Conservation (phyloP, 495 filamentous ascomycete genomes). For the Chaetomium fimeti region DNA sequence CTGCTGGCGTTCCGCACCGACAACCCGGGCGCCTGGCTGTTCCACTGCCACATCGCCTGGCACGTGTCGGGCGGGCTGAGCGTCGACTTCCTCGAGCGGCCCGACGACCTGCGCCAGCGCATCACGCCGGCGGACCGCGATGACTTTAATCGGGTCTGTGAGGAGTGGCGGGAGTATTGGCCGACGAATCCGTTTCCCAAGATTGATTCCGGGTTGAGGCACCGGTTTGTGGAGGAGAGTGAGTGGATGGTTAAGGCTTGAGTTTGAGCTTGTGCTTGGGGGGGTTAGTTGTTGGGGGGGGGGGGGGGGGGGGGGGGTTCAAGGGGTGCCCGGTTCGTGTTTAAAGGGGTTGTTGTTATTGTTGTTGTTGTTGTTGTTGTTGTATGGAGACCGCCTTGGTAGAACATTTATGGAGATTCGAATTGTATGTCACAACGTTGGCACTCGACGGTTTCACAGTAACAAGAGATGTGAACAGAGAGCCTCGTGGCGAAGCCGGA, state of each 20-base stretch:
- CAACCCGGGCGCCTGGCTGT: slow-evolving; percentile 57
- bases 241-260: slow-evolving; percentile 16
- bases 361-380: too few species aligned
- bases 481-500: too few species aligned
- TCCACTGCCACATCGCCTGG: slow-evolving; percentile 61
- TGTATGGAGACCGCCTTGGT: too few species aligned
- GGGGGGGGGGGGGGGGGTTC: too few species aligned
- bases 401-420: too few species aligned
- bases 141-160: slow-evolving; percentile 31
- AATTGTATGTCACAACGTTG: too few species aligned
- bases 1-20: slow-evolving; percentile 56
- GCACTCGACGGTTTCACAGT: too few species aligned
- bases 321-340: too few species aligned
- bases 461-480: too few species aligned
- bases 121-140: slow-evolving; percentile 19
- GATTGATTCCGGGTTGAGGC: slow-evolving; percentile 34
- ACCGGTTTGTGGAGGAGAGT: slow-evolving; percentile 20
- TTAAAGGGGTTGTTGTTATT: too few species aligned
- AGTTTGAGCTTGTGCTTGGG: not conserved
- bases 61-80: slow-evolving; percentile 51
- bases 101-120: slow-evolving; percentile 30
- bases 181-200: slow-evolving; percentile 30
- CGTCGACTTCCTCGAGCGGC: slow-evolving; percentile 50
- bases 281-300: too few species aligned
- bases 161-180: slow-evolving; percentile 31